A percentile compares a stretch with the other conserved stretches of the same genome.
Conservation (phyloP, 371 early-diverging fungal species). For the Syncephalastrum contaminatum region DNA sequence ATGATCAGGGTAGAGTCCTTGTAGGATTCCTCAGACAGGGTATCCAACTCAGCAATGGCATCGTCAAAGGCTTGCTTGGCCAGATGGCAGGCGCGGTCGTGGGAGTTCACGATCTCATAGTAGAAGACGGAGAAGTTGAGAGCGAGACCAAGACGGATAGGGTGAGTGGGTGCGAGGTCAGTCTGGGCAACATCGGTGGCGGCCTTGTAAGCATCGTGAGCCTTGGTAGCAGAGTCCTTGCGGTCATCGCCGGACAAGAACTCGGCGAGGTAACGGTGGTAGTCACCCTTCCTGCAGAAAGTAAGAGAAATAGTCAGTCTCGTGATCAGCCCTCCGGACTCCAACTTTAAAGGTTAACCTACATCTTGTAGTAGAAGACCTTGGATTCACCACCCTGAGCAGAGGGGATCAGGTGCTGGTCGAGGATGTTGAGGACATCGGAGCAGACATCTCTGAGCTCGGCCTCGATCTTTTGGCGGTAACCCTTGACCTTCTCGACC, state of each 20-base stretch:
- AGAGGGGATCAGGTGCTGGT: conserved; percentile 84
- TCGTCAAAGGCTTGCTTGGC: conserved; percentile 99
- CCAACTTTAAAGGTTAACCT: conserved; percentile 16
- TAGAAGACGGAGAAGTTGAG: conserved; percentile 99
- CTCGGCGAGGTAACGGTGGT: conserved; percentile 99
- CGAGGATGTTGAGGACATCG: conserved; percentile 92
- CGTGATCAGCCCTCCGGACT: conserved; percentile 1
- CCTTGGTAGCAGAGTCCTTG: conserved; percentile 83
- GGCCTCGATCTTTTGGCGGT: conserved; percentile 89
- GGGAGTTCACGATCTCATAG: conserved; percentile 99
- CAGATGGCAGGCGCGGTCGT: conserved; percentile 97
- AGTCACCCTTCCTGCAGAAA: conserved; percentile 89
- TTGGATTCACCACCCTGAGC: conserved; percentile 92
- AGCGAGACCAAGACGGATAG: conserved; percentile 98
- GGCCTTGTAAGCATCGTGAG: conserved; percentile 95
- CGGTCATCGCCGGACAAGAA: conserved; percentile 88
- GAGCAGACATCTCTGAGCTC: conserved; percentile 95
- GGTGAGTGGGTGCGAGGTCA: conserved; percentile 97
- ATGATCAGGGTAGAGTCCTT: conserved; percentile 99
- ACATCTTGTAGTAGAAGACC: conserved; percentile 99
- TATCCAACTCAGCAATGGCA: conserved; percentile 99
- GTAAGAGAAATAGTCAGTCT: conserved; percentile 9
- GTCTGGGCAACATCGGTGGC: conserved; percentile 95
- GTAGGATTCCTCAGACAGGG: conserved; percentile 98
- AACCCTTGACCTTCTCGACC: conserved; percentile 84